A percentile compares a stretch with the other conserved stretches of the same genome.
Conservation (phyloP, 768 basidiomycete species). For the Tubosaeta brunneosetosa region DNA sequence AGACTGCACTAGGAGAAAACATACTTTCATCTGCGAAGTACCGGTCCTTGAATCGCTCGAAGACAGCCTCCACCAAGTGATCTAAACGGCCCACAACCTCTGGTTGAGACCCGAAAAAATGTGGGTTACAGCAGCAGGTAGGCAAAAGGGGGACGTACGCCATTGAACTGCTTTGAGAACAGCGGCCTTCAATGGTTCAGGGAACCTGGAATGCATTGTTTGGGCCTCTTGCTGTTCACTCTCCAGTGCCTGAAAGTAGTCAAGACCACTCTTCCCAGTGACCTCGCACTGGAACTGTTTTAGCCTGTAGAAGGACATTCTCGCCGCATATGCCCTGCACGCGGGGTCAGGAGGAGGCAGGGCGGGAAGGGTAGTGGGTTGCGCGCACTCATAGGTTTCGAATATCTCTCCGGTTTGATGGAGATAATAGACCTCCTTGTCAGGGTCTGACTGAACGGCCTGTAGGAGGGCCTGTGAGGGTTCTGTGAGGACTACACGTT, state of each 20-base stretch:
- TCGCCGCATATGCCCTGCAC: slow-evolving; percentile 71
- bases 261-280: slow-evolving; percentile 87
- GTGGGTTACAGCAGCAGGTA: slow-evolving; percentile 12
- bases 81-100: slow-evolving; percentile 97
- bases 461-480: slow-evolving; percentile 67
- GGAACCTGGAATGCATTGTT: slow-evolving; percentile 87
- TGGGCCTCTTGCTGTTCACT: slow-evolving; percentile 88
- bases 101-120: slow-evolving; percentile 31
- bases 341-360: slow-evolving; percentile 17
- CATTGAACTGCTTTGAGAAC: slow-evolving; percentile 93
- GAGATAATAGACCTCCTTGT: slow-evolving; percentile 85
- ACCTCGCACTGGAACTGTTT: slow-evolving; percentile 98
- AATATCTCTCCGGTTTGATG: slow-evolving; percentile 96
- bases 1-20: slow-evolving; percentile 31
- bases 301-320: slow-evolving; percentile 91
- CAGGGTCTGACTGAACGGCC: slow-evolving; percentile 57
- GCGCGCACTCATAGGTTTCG: slow-evolving; percentile 85
- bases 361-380: slow-evolving; percentile 20
- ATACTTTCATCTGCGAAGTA: slow-evolving; percentile 89
- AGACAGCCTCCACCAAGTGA: slow-evolving; percentile 90
- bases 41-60: slow-evolving; percentile 93
- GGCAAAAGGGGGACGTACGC: slow-evolving; percentile 60
- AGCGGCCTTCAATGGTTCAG: slow-evolving; percentile 86
- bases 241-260: slow-evolving; percentile 91
- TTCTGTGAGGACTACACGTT: slow-evolving; percentile 84